These are phyloP conservation scores for Parathielavia hyrcaniae DNA, from an alignment of 495 filamentous ascomycete species.

Conservation along the genomic window DNA sequence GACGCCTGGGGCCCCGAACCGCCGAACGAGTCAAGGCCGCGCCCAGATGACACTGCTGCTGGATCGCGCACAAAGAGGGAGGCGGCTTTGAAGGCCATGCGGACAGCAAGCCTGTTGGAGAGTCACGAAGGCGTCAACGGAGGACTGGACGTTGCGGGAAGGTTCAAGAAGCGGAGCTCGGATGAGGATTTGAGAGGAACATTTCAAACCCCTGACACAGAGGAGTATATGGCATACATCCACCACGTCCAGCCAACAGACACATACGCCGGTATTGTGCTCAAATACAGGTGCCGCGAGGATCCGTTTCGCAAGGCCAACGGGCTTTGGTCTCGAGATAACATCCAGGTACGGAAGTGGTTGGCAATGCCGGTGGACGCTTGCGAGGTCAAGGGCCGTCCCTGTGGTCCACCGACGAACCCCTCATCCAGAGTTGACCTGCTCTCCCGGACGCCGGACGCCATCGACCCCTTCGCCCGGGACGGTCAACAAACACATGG, in stretches of 20 bases:
- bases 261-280: conserved; percentile 81
- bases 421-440: conserved; percentile 39
- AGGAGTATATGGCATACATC: conserved; percentile 77
- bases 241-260: conserved; percentile 78
- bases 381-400: conserved; percentile 74
- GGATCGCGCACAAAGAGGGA: conserved; percentile 47
- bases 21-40: conserved; percentile 31
- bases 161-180: conserved; percentile 51
- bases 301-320: conserved; percentile 80
- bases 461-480: conserved; percentile 24
- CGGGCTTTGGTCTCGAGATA: conserved; percentile 88
- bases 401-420: conserved; percentile 40
- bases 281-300: conserved; percentile 78
- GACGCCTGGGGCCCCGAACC: conserved; percentile 41
- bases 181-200: conserved; percentile 38
- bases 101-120: conserved; percentile 47
- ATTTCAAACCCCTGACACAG: conserved; percentile 36
- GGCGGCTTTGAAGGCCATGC: conserved; percentile 42
- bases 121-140: conserved; percentile 46
- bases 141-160: conserved; percentile 42
- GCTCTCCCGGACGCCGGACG: conserved; percentile 42
- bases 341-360: conserved; percentile 72
- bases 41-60: conserved; percentile 41
- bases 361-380: conserved; percentile 85
- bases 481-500: conserved; percentile 25